Conservation (phyloP, 768 basidiomycete genomes). For the Suillus ampliporus region DNA sequence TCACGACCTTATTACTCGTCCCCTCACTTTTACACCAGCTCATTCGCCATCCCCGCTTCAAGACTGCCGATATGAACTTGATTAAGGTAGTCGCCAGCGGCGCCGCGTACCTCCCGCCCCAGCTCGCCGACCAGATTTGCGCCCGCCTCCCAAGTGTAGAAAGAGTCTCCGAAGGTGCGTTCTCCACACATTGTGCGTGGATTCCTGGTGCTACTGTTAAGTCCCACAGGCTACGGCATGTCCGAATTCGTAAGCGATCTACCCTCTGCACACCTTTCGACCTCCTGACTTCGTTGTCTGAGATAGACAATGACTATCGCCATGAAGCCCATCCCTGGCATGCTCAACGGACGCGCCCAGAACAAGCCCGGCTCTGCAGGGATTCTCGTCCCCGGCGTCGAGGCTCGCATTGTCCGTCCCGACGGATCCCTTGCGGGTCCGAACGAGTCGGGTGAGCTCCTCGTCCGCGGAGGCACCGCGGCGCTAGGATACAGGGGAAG, state of each 20-base stretch:
- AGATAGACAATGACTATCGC: conserved; percentile 57
- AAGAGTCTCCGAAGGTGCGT: conserved; percentile 48
- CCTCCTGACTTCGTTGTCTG: neutral
- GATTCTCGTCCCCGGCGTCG: conserved; percentile 60
- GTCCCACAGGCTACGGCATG: conserved; percentile 60
- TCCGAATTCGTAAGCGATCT: conserved; percentile 55
- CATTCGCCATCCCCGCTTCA: conserved; percentile 49
- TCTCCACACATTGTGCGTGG: neutral
- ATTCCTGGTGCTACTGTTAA: neutral
- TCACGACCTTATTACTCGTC: conserved; percentile 51
- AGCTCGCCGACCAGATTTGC: conserved; percentile 46
- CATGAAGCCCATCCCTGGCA: conserved; percentile 45
- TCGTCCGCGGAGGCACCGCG: conserved; percentile 54
- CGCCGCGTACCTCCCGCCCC: conserved; percentile 64
- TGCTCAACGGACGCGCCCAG: conserved; percentile 44
- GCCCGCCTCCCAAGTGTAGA: conserved; percentile 36
- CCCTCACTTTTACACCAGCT: conserved; percentile 66
- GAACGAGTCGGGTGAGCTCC: conserved; percentile 68
- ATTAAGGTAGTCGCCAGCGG: conserved; percentile 48
- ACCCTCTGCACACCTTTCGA: neutral
- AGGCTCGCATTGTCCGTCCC: conserved; percentile 57
- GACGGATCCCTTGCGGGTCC: conserved; percentile 56
- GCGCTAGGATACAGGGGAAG: conserved; percentile 71
- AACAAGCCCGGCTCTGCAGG: conserved; percentile 49
- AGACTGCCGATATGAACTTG: conserved; percentile 54